Conservation (phyloP, 768 basidiomycete species). For the Chalciporus piperatus region DNA sequence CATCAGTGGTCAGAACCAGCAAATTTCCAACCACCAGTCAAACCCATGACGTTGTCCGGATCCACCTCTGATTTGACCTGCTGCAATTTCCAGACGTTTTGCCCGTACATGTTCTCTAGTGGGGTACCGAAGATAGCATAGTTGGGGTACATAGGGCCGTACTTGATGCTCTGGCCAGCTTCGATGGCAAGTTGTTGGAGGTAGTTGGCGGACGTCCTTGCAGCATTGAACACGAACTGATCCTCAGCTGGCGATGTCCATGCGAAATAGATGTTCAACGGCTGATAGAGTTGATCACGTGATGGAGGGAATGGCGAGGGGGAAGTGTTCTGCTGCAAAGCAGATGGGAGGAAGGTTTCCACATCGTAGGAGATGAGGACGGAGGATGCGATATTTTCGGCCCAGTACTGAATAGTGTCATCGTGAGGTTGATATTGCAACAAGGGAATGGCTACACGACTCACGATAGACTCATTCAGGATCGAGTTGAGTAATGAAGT, state of each 20-base stretch:
- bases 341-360: constrained; percentile 50
- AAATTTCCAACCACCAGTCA: constrained; percentile 60
- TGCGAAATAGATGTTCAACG: constrained; percentile 41
- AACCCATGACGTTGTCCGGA: constrained; percentile 56
- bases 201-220: constrained; percentile 34
- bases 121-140: constrained; percentile 56
- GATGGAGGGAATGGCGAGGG: constrained; percentile 46
- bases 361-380: constrained; percentile 17
- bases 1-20: too few relatives aligned
- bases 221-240: constrained; percentile 34
- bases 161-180: too few relatives aligned
- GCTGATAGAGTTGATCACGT: constrained; percentile 38
- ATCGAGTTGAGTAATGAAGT: constrained; percentile 16
- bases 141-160: constrained; percentile 49
- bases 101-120: constrained; percentile 45
- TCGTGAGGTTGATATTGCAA: too few relatives aligned
- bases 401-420: constrained; percentile 9
- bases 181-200: constrained; percentile 35
- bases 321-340: constrained; percentile 36
- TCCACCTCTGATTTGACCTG: constrained; percentile 45
- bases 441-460: too few relatives aligned
- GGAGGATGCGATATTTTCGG: not conserved
- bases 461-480: constrained; percentile 12
- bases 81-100: constrained; percentile 35
- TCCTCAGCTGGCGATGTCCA: constrained; percentile 1